Conservation (phyloP, 2,329 filamentous ascomycete genomes). For the Apiospora kogelbergensis region DNA sequence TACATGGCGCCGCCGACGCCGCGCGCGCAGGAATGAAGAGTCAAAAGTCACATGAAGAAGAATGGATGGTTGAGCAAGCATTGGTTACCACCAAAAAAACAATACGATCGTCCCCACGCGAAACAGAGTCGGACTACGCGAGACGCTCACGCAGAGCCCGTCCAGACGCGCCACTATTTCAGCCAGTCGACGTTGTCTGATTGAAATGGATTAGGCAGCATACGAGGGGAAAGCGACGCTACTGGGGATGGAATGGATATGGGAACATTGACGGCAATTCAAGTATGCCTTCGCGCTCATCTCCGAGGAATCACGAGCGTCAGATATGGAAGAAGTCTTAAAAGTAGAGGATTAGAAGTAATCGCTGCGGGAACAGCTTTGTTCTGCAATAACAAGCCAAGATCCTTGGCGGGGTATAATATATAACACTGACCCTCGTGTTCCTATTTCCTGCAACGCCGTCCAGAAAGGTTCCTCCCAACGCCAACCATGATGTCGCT, state of each 20-base stretch:
- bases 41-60: not conserved
- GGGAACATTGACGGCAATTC: not conserved
- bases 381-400: not conserved
- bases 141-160: not conserved
- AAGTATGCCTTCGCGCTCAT: not conserved
- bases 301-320: not conserved
- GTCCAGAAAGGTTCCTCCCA: not conserved
- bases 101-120: not conserved
- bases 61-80: not conserved
- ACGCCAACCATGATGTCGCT: not conserved
- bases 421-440: not conserved
- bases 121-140: not conserved
- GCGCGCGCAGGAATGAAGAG: not conserved
- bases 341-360: not conserved
- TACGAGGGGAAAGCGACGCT: not conserved
- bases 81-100: not conserved
- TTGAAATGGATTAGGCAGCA: not conserved
- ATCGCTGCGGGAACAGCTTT: not conserved
- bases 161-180: not conserved
- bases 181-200: not conserved
- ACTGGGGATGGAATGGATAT: not conserved
- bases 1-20: not conserved
- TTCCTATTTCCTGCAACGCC: not conserved
- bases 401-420: not conserved
- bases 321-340: not conserved